A percentile compares a stretch with the other conserved stretches of the same genome.
These are phyloP conservation scores for Cladophialophora exuberans DNA, from an alignment of 2,329 filamentous ascomycete species.

Conservation along the genomic window DNA sequence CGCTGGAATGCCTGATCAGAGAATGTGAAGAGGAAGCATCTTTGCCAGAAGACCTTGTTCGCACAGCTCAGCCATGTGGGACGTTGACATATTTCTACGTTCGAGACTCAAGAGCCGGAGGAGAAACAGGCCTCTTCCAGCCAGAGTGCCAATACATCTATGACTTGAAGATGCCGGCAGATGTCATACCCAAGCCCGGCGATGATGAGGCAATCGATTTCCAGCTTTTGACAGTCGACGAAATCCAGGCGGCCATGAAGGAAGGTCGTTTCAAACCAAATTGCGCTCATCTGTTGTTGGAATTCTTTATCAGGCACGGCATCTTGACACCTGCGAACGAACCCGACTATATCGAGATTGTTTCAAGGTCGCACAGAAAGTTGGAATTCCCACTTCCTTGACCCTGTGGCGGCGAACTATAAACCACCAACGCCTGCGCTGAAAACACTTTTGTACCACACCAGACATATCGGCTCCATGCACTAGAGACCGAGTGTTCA, in stretches of 20 bases:
- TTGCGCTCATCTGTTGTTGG: conserved; percentile 78
- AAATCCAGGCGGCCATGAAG: conserved; percentile 71
- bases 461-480: background rate
- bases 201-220: conserved; percentile 92
- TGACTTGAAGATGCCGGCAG: conserved; percentile 75
- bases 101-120: conserved; percentile 73
- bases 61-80: conserved; percentile 62
- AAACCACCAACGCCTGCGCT: conserved; percentile 25
- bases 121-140: conserved; percentile 80
- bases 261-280: conserved; percentile 88
- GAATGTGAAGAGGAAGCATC: conserved; percentile 90
- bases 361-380: conserved; percentile 72
- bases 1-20: conserved; percentile 79
- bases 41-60: conserved; percentile 70
- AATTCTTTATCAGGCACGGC: conserved; percentile 87
- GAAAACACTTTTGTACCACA: conserved; percentile 18
- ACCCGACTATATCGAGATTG: conserved; percentile 74
- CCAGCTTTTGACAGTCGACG: conserved; percentile 73
- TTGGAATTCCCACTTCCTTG: conserved; percentile 76
- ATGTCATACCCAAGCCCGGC: conserved; percentile 72
- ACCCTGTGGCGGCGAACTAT: background rate
- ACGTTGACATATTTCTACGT: conserved; percentile 85
- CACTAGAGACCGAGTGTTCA: conserved; percentile 42
- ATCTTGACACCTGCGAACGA: conserved; percentile 80
- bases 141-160: conserved; percentile 93